A percentile compares a stretch with the other conserved stretches of the same genome.
Evolutionary conservation across 202 grass and related monocot species (phyloP).

Genomic region (Miscanthus sacchariflorus): DNA sequence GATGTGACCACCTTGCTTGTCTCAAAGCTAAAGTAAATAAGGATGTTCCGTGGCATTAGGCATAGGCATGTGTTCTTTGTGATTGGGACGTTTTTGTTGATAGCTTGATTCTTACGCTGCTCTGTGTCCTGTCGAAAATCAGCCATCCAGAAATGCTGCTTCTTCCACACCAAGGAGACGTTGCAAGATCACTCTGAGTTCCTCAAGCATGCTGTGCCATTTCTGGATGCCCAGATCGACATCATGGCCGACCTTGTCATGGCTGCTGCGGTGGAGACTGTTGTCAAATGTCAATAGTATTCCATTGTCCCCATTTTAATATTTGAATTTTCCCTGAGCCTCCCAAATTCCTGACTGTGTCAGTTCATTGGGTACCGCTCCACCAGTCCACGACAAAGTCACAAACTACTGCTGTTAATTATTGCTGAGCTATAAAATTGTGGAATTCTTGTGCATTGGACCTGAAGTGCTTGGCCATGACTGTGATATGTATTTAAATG

Average conservation of each 20-base stretch:
- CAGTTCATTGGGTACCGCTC: not conserved
- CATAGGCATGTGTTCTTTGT: not conserved
- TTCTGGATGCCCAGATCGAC: not conserved
- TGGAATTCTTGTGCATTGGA: conserved; percentile 12
- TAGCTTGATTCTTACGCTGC: not conserved
- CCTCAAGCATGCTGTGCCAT: not conserved
- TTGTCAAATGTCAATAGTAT: not conserved
- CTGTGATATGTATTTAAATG: not conserved
- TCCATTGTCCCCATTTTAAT: not conserved
- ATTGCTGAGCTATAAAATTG: not conserved
- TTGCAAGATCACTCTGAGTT: conserved; percentile 1
- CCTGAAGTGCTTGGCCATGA: not conserved
- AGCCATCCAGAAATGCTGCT: not conserved
- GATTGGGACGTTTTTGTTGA: not conserved
- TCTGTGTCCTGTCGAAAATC: not conserved
- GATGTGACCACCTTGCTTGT: not conserved
- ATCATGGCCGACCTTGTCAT: not conserved
- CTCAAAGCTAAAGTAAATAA: not conserved
- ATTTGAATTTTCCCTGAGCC: not conserved
- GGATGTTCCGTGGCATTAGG: not conserved
- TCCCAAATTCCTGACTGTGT: not conserved
- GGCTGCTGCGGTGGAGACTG: not conserved
- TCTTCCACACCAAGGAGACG: not conserved
- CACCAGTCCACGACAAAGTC: not conserved
- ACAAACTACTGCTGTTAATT: not conserved